phyloP scores from a whole-genome alignment of 495 filamentous ascomycete genomes.

The Mycothermus thermophilus region DNA sequence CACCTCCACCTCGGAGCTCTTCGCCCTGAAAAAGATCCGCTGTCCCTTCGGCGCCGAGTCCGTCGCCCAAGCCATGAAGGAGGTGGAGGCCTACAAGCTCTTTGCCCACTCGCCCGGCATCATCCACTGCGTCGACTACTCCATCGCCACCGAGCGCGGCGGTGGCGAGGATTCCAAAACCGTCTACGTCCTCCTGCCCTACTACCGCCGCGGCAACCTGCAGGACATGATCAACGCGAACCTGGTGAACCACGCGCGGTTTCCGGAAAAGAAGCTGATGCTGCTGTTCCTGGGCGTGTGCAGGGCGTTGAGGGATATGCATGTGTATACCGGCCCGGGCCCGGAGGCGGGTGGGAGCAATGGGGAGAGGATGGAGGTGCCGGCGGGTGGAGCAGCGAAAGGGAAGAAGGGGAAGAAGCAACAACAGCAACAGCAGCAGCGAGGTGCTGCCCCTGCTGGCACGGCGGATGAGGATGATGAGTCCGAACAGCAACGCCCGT shows the following conservation, averaged over 20 bases:
- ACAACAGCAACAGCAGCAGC: too few relatives aligned
- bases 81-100: conserved; percentile 90
- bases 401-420: conserved; percentile 49
- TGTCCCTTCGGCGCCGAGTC: conserved; percentile 95
- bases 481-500: conserved; percentile 56
- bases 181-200: conserved; percentile 90
- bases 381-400: conserved; percentile 14
- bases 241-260: conserved; percentile 86
- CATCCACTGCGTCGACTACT: conserved; percentile 82
- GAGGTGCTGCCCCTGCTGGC: conserved; percentile 34
- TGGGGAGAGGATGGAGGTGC: conserved; percentile 38
- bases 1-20: conserved; percentile 61
- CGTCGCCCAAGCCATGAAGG: conserved; percentile 82
- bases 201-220: conserved; percentile 86
- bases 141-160: conserved; percentile 37
- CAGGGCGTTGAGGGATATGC: conserved; percentile 74
- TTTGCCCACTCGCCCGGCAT: conserved; percentile 73
- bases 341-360: conserved; percentile 9
- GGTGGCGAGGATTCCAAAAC: conserved; percentile 55
- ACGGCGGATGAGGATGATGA: conserved; percentile 50
- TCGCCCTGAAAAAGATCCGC: conserved; percentile 95
- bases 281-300: conserved; percentile 84
- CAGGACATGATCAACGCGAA: conserved; percentile 99
- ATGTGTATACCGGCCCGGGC: conserved; percentile 56
- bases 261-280: conserved; percentile 82